Conservation (phyloP, 2,329 filamentous ascomycete species). For the Tolypocladium cylindrosporum region DNA sequence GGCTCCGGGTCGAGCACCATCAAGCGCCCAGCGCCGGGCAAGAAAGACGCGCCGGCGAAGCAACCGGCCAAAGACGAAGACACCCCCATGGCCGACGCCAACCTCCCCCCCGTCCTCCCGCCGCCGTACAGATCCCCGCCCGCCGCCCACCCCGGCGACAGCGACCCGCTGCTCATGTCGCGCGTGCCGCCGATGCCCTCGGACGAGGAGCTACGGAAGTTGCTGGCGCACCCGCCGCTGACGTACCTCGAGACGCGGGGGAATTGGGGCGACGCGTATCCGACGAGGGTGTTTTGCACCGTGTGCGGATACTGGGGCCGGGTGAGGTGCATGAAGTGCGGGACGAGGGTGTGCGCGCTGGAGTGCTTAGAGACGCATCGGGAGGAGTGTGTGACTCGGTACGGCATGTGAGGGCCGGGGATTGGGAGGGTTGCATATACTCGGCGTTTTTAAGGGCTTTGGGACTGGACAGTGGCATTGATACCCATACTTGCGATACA, state of each 20-base stretch:
- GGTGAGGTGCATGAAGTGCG: constrained; percentile 68
- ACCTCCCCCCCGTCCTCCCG: constrained; percentile 20
- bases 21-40: constrained; percentile 17
- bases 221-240: constrained; percentile 55
- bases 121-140: constrained; percentile 22
- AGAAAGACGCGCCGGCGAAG: constrained; percentile 13
- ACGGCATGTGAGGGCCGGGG: constrained; percentile 33
- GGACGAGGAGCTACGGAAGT: constrained; percentile 50
- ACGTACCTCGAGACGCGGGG: constrained; percentile 56
- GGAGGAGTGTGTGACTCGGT: constrained; percentile 60
- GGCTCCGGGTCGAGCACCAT: constrained; percentile 15
- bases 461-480: constrained; percentile 2
- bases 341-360: constrained; percentile 66
- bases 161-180: constrained; percentile 48
- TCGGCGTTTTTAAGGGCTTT: constrained; percentile 7
- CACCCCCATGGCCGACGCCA: constrained; percentile 14
- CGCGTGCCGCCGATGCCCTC: constrained; percentile 47
- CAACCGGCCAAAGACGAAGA: constrained; percentile 16
- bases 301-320: constrained; percentile 77
- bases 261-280: constrained; percentile 36
- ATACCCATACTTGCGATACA: constrained; percentile 5
- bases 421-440: background rate
- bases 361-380: constrained; percentile 64
- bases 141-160: constrained; percentile 35
- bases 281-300: constrained; percentile 60